Evolutionary conservation across 2,329 filamentous ascomycete genomes (phyloP), one percentile per base, ranked within the genome.

Genomic region (Cladosporium sp.): DNA sequence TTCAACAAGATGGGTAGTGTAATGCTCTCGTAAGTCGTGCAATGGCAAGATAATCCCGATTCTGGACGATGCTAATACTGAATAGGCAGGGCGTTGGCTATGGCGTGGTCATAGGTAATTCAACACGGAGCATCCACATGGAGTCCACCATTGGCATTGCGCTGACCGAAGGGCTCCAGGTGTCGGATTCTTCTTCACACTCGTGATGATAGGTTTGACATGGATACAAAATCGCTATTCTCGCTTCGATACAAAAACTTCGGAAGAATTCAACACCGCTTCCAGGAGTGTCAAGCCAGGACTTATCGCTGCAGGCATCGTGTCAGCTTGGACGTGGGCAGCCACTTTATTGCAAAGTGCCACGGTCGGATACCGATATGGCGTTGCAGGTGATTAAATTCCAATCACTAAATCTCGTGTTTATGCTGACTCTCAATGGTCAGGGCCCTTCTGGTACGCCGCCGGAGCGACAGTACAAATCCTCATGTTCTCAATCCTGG

Each of bases 221-320:
- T 69, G 69, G 54, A 70, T 74, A n/a, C 68, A 73, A 44, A 75
- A 72, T 32, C 69, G 72, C 36, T 89, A 88, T 72, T 87, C 87
- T 7, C 30, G 57, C 21, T 65, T 65, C 34, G 55, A 70, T 92
- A 78, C 82, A 92, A 15, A 95, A 77, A 96, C 92, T 0, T 93
- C 90, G 0, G 92, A 96, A 79, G 93, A 93, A 88, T 96, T 96
- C 83, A 92, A 87, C 70, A 96, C 92, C 0, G 92, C 92, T 51
- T 92, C 92, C 30, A 85, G 92, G 68, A 92, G 91, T 1, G 90
- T 96, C 70, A 96, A 96, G 76, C 92, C 91, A 3, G 92, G 92
- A 32, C 83, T 96, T 11, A 92, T 96, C 0, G 92, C 91, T 11
- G 90, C 90, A 4, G 92, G 92, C 24, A 92, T 96, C 26, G 91